phyloP scores from a whole-genome alignment of 2,329 filamentous ascomycete genomes.

The Ceratocystis ficicola region DNA sequence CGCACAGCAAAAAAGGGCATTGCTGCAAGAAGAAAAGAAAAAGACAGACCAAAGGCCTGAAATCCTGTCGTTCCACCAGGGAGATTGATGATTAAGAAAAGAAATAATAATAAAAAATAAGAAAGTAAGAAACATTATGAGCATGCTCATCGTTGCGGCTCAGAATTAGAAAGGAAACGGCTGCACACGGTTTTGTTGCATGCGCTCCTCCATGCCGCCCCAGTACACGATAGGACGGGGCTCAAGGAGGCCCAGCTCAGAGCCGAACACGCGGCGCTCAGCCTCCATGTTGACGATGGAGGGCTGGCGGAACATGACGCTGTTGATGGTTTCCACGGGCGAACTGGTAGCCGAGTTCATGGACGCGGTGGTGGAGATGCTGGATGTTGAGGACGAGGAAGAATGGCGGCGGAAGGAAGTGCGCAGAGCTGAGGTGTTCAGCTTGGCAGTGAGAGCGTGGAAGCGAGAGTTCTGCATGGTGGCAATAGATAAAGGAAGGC shows the following conservation, averaged over 20 bases:
- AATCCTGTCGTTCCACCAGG: slow-evolving; percentile 16
- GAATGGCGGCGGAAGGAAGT: slow-evolving; percentile 42
- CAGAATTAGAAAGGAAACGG: slow-evolving; percentile 18
- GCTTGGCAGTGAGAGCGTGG: slow-evolving; percentile 39
- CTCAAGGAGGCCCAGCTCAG: slow-evolving; percentile 46
- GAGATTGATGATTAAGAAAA: slow-evolving; percentile 17
- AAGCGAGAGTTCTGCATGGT: slow-evolving; percentile 40
- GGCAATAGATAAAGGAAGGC: slow-evolving; percentile 22
- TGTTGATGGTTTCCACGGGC: slow-evolving; percentile 43
- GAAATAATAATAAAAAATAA: slow-evolving; percentile 13
- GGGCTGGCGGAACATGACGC: slow-evolving; percentile 45
- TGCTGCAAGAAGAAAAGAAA: slow-evolving; percentile 12
- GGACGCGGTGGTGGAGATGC: slow-evolving; percentile 13
- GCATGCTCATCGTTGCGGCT: neutral
- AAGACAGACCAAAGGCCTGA: slow-evolving; percentile 7
- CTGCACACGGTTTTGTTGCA: slow-evolving; percentile 27
- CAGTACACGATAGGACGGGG: slow-evolving; percentile 52
- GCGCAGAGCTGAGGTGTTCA: slow-evolving; percentile 38
- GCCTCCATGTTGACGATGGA: slow-evolving; percentile 47
- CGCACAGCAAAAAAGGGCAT: neutral
- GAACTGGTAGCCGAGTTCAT: slow-evolving; percentile 31
- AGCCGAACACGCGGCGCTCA: slow-evolving; percentile 42
- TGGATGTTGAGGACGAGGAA: slow-evolving; percentile 36
- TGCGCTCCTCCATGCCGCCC: slow-evolving; percentile 50
- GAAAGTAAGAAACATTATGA: neutral